These are phyloP conservation scores for Lentithecium fluviatile DNA, from an alignment of 495 filamentous ascomycete genomes.

Conservation along the genomic window DNA sequence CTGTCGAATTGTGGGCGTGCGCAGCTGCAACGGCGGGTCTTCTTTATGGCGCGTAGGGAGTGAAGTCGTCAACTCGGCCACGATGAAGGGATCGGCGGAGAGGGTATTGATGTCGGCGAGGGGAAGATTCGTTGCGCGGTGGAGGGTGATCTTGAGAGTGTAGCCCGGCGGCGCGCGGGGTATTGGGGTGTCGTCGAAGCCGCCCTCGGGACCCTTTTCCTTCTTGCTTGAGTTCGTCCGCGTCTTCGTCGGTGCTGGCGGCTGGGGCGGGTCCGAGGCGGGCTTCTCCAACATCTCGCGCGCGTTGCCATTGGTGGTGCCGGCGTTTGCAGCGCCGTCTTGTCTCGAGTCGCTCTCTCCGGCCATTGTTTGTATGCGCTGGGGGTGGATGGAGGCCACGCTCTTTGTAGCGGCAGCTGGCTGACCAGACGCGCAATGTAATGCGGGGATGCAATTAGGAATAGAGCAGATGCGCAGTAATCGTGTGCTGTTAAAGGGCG, in stretches of 20 bases:
- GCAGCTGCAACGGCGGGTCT: constrained; percentile 66
- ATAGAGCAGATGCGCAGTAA: no score
- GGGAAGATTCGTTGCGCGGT: constrained; percentile 75
- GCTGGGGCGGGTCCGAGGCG: background rate
- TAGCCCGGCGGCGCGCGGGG: constrained; percentile 71
- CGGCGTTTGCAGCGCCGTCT: constrained; percentile 1
- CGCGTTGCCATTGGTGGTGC: constrained; percentile 7
- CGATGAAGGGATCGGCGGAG: constrained; percentile 81
- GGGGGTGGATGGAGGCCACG: background rate
- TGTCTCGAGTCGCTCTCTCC: constrained; percentile 7
- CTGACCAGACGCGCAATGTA: background rate
- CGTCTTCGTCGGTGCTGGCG: constrained; percentile 9
- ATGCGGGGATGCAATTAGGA: no score
- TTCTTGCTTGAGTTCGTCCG: constrained; percentile 12
- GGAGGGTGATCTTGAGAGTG: constrained; percentile 81
- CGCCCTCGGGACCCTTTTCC: constrained; percentile 64
- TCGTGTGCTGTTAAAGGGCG: no score
- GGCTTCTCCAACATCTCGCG: background rate
- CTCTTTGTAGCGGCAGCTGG: background rate
- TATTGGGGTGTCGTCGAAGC: constrained; percentile 75
- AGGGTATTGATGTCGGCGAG: constrained; percentile 72
- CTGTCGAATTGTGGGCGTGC: constrained; percentile 71
- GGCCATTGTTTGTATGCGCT: constrained; percentile 5
- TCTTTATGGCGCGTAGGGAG: constrained; percentile 75
- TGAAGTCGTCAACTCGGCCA: constrained; percentile 62